Base-by-base conservation (phyloP, 352 stramenopile genomes). In the Sclerospora graminicola region DNA sequence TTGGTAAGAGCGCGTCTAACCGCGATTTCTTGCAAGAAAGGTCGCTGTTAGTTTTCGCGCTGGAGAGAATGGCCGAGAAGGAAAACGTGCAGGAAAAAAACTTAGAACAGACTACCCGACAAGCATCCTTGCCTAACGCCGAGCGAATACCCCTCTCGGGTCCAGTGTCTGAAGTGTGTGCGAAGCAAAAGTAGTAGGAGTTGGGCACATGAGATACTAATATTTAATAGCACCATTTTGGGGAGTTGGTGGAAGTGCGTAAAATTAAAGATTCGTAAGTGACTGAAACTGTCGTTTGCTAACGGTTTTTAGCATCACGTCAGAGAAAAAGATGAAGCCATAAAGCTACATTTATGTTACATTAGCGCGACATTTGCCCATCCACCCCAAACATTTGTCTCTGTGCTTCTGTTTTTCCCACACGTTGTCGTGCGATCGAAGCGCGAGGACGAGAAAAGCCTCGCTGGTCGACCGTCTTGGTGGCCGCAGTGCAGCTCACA, bases 21-120 rank as follows among this genome's bases (percentile, higher is more conserved):
- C 73, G 73, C 48, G 73, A 88, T 30, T 88, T 88, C 36, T 62
- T 80, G 37, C 68, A 88, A 54, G 76, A 88, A 35, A 72, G 70
- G 42, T 84, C 76, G 31, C 43, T 88, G 30, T 46, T 88, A 15
- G 55, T 88, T 32, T 86, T 84, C 34, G 77, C 76, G 38, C 57
- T 88, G 9, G 60, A 86, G 50, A 68, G 62, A 18, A 77, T 88
- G 60, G 68, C 51, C 2, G 61, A 75, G 20, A 63, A 77, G 51
- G 32, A 60, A 28, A 28, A 51, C 15, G 32, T 23, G 11, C 51
- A 51, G 16, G 49, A 60, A 26, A 57, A 60, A 31, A 41, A 18
- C 14, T 39, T 54, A 35, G 48, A 54, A 14, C 43, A 57, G 21
- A 35, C 32, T 36, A 71, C 56, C 28, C 64, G 63, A 13, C 54